Evolutionary conservation across 2,329 filamentous ascomycete species (phyloP).

Genomic region (Pseudopithomyces chartarum): DNA sequence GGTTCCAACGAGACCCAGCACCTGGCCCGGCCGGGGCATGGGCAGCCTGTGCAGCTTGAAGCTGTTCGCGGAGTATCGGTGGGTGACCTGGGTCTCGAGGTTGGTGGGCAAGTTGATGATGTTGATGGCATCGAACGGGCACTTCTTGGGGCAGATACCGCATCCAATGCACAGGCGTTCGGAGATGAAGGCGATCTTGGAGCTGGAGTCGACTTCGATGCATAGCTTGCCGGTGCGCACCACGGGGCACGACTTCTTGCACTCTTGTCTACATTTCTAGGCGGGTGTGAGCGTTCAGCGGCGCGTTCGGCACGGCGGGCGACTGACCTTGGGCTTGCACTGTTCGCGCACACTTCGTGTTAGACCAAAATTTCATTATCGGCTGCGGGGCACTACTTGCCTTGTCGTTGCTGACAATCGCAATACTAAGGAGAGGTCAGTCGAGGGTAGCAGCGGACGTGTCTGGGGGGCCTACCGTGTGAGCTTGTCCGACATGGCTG

Average conservation of each 20-base stretch:
- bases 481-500: conserved; percentile 84
- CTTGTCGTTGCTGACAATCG: conserved; percentile 99
- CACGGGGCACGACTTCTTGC: conserved; percentile 97
- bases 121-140: conserved; percentile 96
- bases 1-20: conserved; percentile 93
- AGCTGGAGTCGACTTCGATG: conserved; percentile 87
- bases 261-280: conserved; percentile 98
- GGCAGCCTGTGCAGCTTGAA: conserved; percentile 98
- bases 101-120: conserved; percentile 99
- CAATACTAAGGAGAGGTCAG: conserved; percentile 67
- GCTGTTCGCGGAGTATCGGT: conserved; percentile 98
- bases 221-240: conserved; percentile 97
- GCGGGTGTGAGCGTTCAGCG: conserved; percentile 22
- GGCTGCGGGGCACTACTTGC: conserved; percentile 55
- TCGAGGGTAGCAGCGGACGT: neutral
- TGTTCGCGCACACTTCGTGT: conserved; percentile 55
- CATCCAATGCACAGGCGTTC: conserved; percentile 96
- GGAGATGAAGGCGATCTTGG: conserved; percentile 97
- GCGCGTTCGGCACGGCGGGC: conserved; percentile 21
- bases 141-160: conserved; percentile 99
- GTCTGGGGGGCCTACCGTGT: conserved; percentile 72
- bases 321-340: conserved; percentile 83
- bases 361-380: conserved; percentile 38
- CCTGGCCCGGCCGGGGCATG: conserved; percentile 93
- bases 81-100: conserved; percentile 96